phyloP scores from a whole-genome alignment of 2,329 filamentous ascomycete genomes.

The Cladosporium sp. region DNA sequence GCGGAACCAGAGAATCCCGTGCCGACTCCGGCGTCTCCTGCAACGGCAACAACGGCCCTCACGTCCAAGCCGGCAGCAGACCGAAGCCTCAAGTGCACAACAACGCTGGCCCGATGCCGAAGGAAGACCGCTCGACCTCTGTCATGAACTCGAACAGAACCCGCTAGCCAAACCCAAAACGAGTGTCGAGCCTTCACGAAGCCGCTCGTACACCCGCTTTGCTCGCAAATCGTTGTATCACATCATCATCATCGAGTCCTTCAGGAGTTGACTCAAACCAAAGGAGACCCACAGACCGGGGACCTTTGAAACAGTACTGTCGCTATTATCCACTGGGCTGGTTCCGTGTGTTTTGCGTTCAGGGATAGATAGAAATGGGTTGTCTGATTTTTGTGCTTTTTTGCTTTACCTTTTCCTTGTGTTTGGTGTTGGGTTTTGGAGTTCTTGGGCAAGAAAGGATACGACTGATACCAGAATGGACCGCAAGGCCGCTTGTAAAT shows the following conservation, averaged over 20 bases:
- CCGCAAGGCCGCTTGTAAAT: neutral
- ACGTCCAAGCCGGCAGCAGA: neutral
- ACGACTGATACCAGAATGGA: neutral
- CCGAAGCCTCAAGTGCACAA: neutral
- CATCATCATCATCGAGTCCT: neutral
- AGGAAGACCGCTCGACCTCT: neutral
- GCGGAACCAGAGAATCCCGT: neutral
- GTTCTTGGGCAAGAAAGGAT: neutral
- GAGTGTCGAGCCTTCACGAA: neutral
- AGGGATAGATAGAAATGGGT: neutral
- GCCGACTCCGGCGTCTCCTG: constrained; percentile 10
- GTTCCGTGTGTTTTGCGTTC: neutral
- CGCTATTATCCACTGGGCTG: neutral
- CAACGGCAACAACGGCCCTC: neutral
- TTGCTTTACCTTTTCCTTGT: neutral
- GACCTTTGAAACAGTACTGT: neutral
- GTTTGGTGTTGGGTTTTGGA: neutral
- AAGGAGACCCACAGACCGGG: neutral
- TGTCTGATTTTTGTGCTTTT: neutral
- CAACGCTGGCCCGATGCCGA: neutral
- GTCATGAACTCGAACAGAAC: neutral
- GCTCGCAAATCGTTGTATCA: neutral
- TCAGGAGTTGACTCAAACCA: neutral
- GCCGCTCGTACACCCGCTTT: neutral
- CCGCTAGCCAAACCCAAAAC: neutral